phyloP scores from a whole-genome alignment of 768 basidiomycete species.

The Pilatotrama ljubarskyi region DNA sequence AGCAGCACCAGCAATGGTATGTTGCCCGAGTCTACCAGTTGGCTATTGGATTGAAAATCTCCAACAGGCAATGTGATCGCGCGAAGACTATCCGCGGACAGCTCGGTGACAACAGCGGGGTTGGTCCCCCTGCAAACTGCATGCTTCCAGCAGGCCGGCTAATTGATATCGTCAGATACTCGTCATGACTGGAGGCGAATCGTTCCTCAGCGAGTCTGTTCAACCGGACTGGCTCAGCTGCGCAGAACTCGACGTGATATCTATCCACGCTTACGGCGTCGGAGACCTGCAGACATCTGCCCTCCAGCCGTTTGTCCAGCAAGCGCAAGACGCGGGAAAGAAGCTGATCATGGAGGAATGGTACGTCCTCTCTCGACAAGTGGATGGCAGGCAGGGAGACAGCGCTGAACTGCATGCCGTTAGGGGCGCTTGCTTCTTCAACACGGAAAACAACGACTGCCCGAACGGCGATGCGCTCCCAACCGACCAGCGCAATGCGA shows the following conservation, averaged over 20 bases:
- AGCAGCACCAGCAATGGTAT: conserved; percentile 27
- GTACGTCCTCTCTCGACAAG: conserved; percentile 17
- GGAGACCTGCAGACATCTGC: conserved; percentile 31
- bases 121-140: neutral
- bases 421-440: conserved; percentile 33
- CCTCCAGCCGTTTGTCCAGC: conserved; percentile 30
- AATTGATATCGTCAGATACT: conserved; percentile 24
- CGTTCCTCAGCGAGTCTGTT: conserved; percentile 32
- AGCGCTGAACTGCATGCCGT: neutral
- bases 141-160: neutral
- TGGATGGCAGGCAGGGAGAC: neutral
- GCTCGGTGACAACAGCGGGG: conserved; percentile 27
- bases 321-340: conserved; percentile 37
- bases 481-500: conserved; percentile 33
- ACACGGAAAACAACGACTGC: conserved; percentile 33
- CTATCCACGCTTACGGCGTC: conserved; percentile 40
- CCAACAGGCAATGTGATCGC: conserved; percentile 32
- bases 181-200: conserved; percentile 33
- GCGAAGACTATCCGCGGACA: conserved; percentile 28
- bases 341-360: conserved; percentile 41
- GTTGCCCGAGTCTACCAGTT: neutral
- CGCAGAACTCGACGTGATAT: conserved; percentile 35
- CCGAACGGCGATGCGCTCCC: conserved; percentile 27
- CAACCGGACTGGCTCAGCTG: conserved; percentile 29
- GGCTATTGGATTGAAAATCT: neutral